Percentiles rank a stretch among this genome's conserved stretches.
Evolutionary conservation across 169 alveolate genomes (phyloP).

Genomic region (Perkinsus marinus): DNA sequence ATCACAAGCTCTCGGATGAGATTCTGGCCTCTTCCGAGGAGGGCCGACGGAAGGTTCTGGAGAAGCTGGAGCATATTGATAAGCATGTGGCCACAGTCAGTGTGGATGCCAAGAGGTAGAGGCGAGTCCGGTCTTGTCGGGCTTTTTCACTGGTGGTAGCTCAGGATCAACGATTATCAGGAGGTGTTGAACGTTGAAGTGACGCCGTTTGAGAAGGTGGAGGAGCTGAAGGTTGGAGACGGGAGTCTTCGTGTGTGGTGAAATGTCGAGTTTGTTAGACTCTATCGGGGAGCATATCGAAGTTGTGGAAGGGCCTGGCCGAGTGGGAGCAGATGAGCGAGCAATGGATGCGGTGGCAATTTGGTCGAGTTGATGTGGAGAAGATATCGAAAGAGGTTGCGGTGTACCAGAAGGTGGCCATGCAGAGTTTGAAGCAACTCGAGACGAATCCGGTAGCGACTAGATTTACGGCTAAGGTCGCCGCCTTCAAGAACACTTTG

Average conservation of each 20-base stretch:
- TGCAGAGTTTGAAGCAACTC: neutral
- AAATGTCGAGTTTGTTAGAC: neutral
- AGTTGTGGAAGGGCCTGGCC: constrained; percentile 50
- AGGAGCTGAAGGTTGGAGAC: constrained; percentile 17
- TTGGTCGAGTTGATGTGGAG: constrained; percentile 38
- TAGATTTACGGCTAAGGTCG: neutral
- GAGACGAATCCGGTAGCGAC: neutral
- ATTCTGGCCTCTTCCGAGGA: constrained; percentile 11
- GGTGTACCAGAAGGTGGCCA: constrained; percentile 34
- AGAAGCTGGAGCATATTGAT: constrained; percentile 8
- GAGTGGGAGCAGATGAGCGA: constrained; percentile 48
- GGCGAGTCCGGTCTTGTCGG: neutral
- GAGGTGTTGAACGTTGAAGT: constrained; percentile 18
- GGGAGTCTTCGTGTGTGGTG: constrained; percentile 13
- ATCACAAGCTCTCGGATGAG: neutral
- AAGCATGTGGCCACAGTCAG: neutral
- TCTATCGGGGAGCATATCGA: neutral
- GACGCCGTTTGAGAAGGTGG: constrained; percentile 22
- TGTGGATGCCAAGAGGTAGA: neutral
- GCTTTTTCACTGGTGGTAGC: neutral
- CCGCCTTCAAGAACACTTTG: constrained; percentile 24
- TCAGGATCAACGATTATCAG: constrained; percentile 13
- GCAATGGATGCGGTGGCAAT: constrained; percentile 36
- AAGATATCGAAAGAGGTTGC: constrained; percentile 47
- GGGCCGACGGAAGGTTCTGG: constrained; percentile 8